Conservation (phyloP, 768 basidiomycete species). For the Kwoniella dejecticola region DNA sequence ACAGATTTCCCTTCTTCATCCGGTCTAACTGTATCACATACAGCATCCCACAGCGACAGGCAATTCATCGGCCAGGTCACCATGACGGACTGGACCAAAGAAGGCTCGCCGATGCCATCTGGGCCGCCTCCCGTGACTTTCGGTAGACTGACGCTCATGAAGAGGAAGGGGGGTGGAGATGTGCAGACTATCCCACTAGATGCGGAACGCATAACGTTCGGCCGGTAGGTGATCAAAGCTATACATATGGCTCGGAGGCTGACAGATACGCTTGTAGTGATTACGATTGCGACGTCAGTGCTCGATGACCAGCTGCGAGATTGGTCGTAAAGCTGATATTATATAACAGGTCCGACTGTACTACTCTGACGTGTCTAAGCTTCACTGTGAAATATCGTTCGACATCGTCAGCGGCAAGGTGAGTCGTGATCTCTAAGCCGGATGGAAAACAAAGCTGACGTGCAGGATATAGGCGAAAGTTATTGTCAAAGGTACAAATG, state of each 20-base stretch:
- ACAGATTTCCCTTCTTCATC: too few relatives aligned
- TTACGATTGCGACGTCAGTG: slow-evolving; percentile 41
- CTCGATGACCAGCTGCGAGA: background rate
- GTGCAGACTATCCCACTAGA: slow-evolving; percentile 45
- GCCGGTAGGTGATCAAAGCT: slow-evolving; percentile 33
- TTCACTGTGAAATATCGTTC: slow-evolving; percentile 51
- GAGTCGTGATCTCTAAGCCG: slow-evolving; percentile 8
- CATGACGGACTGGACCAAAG: slow-evolving; percentile 14
- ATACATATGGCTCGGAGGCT: background rate
- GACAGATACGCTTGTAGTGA: slow-evolving; percentile 23
- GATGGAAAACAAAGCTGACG: background rate
- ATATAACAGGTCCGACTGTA: slow-evolving; percentile 46
- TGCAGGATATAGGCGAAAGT: slow-evolving; percentile 36
- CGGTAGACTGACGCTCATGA: slow-evolving; percentile 34
- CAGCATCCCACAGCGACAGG: too few relatives aligned
- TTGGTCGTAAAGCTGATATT: slow-evolving; percentile 1
- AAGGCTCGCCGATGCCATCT: slow-evolving; percentile 19
- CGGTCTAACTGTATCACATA: too few relatives aligned
- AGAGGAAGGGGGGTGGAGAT: slow-evolving; percentile 38
- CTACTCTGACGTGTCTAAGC: slow-evolving; percentile 49
- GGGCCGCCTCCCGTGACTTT: slow-evolving; percentile 11
- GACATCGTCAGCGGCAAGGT: slow-evolving; percentile 42
- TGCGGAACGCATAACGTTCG: slow-evolving; percentile 41
- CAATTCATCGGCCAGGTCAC: too few relatives aligned
- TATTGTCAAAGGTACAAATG: slow-evolving; percentile 41